Evolutionary conservation across 345 rosid species (phyloP).

Genomic region (Salix arbutifolia): DNA sequence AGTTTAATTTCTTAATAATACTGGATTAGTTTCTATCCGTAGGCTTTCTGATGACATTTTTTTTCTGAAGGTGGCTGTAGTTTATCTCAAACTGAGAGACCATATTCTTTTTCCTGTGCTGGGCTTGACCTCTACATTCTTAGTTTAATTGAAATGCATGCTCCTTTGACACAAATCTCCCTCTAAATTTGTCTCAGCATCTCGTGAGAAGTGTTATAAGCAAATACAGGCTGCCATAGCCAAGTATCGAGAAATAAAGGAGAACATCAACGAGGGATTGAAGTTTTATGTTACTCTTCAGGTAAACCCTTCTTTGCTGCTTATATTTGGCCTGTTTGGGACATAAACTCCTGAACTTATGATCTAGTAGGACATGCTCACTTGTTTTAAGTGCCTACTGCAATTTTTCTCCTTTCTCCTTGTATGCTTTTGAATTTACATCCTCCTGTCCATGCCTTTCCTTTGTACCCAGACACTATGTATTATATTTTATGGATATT

Average conservation of each 20-base stretch:
- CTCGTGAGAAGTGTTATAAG: slow-evolving; percentile 85
- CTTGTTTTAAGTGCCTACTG: not conserved
- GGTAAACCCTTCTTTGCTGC: slow-evolving; percentile 36
- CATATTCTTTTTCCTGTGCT: not conserved
- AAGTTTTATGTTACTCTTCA: slow-evolving; percentile 97
- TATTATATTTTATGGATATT: not conserved
- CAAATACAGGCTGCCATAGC: slow-evolving; percentile 89
- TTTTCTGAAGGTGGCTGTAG: not conserved
- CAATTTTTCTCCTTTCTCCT: not conserved
- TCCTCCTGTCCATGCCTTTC: not conserved
- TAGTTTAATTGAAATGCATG: not conserved
- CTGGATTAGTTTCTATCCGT: not conserved
- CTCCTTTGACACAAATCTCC: not conserved
- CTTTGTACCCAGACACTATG: not conserved
- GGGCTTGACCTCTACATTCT: not conserved
- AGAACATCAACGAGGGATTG: slow-evolving; percentile 89
- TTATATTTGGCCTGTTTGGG: not conserved
- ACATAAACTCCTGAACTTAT: not conserved
- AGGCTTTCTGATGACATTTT: not conserved
- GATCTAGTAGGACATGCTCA: not conserved
- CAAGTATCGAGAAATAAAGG: slow-evolving; percentile 90
- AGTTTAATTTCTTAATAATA: not conserved
- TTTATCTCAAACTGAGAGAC: not conserved
- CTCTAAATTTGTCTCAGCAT: slow-evolving; percentile 44
- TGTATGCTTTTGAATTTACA: not conserved